Conservation (phyloP, 2,329 filamentous ascomycete species). For the Fusarium piperis region DNA sequence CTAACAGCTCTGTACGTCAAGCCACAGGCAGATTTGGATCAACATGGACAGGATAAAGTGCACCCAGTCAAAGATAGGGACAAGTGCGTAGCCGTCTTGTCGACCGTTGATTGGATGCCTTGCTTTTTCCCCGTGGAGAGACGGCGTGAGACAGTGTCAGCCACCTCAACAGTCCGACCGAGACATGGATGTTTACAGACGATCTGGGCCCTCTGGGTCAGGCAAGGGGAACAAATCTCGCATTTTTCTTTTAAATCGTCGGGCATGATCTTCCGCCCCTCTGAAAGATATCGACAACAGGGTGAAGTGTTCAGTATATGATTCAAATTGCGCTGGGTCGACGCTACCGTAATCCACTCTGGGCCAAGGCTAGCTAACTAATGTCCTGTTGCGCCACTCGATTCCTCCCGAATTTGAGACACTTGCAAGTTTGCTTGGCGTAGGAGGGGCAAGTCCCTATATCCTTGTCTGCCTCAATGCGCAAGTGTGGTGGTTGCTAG, state of each 20-base stretch:
- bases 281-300: neutral
- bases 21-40: neutral
- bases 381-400: neutral
- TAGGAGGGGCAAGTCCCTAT: neutral
- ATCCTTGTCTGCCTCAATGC: neutral
- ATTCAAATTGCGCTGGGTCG: neutral
- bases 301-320: neutral
- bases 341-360: neutral
- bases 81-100: neutral
- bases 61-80: neutral
- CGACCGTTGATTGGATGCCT: neutral
- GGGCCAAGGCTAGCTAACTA: neutral
- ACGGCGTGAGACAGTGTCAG: neutral
- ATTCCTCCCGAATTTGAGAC: neutral
- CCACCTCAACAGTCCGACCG: constrained; percentile 2
- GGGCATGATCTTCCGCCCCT: neutral
- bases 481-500: neutral
- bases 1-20: neutral
- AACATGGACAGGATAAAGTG: neutral
- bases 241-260: neutral
- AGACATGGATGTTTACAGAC: neutral
- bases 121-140: neutral
- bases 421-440: neutral
- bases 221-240: neutral
- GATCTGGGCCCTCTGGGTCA: neutral